Evolutionary conservation across 768 basidiomycete genomes (phyloP), one percentile per base, ranked within the genome.

Genomic region (Gautieria morchelliformis): DNA sequence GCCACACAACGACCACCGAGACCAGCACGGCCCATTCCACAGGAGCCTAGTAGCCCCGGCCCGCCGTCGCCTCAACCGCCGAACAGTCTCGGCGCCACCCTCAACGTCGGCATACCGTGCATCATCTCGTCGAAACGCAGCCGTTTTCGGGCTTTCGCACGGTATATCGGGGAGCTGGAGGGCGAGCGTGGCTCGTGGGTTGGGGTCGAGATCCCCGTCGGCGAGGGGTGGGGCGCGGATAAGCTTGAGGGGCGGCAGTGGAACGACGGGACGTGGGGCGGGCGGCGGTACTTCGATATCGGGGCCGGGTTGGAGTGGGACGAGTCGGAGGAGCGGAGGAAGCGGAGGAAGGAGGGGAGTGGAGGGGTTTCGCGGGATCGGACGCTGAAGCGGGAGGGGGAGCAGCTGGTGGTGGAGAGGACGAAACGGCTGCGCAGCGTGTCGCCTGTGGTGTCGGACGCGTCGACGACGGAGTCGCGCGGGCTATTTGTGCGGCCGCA

Each of bases 71-170:
- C 22, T 35, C 59, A 53, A 15, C 52, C 30, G 30, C 58, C 60
- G 5, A 12, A 58, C 1, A 56, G 32, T 11, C 63, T 63, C 0
- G 90, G 91, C 1, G 82, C 84, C 3, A 87, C 83, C 11, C 79
- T 94, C 37, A 85, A 89, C 37, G 83, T 93, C 27, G 91, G 91
- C 9, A 93, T 93, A 35, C 89, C 92, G 0, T 93, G 92, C 71
- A 91, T 93, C 67, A 87, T 93, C 61, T 81, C 88, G 3, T 86
- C 84, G 42, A 87, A 89, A 66, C 79, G 87, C 39, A 84, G 85
- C 60, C 80, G 89, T 9, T 91, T 93, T 77, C 84, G 87, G 51
- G 92, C 92, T 0, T 86, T 83, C 64, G 92, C 90, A 20, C 74
- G 91, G 5, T 93, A 94, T 66, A 91, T 94, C 52, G 92, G 88